Percentiles rank a stretch among this genome's conserved stretches.
phyloP scores from a whole-genome alignment of 73 alveolate genomes.

The Tetrahymena malaccensis region DNA sequence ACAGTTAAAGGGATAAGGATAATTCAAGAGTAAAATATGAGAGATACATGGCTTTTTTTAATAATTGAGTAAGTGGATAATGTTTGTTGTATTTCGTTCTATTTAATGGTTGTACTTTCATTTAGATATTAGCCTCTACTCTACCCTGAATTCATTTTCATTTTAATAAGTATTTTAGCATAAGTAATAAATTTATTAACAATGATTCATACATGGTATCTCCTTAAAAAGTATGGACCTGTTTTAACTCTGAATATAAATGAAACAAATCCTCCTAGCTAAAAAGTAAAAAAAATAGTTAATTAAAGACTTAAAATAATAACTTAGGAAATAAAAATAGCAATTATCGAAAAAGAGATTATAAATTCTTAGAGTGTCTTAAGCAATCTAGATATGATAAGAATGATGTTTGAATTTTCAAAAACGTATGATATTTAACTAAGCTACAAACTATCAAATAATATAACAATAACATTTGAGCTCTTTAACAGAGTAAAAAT shows the following conservation, averaged over 20 bases:
- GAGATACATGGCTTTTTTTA: background rate
- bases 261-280: background rate
- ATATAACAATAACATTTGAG: background rate
- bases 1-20: background rate
- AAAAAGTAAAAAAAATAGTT: background rate
- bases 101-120: background rate
- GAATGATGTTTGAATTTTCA: background rate
- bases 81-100: background rate
- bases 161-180: background rate
- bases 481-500: background rate
- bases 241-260: background rate
- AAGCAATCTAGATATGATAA: background rate
- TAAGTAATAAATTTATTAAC: background rate
- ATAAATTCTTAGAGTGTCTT: background rate
- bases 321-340: background rate
- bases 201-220: background rate
- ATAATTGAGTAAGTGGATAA: background rate
- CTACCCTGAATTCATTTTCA: background rate
- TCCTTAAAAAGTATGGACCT: background rate
- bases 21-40: background rate
- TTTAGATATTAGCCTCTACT: background rate
- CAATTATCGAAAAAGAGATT: background rate
- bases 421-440: background rate
- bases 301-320: background rate
- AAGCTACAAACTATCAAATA: background rate